Evolutionary conservation across 139 green algal species (phyloP), one percentile per base, ranked within the genome.

Genomic region (Deuterostichococcus epilithicus): DNA sequence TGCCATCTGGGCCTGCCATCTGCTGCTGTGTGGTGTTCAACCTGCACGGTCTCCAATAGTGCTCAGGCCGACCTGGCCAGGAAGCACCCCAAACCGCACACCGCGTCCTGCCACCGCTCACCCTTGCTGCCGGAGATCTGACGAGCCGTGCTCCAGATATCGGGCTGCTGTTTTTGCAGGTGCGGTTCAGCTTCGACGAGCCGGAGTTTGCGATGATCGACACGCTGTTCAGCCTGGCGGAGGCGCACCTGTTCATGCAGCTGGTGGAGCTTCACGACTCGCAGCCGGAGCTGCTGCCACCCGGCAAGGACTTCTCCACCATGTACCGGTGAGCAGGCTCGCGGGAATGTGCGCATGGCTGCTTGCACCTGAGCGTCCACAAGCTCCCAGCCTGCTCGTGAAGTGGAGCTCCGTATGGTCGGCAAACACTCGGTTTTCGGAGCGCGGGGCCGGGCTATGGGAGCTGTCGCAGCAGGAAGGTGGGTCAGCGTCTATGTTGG

Each of bases 221-320:
- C 91, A 99, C 95, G 23, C 86, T 99, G 35, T 99, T 99, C 87
- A 91, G 85, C 45, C 80, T 99, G 72, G 94, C 91, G 2, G 95
- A 99, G 85, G 92, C 92, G 0, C 92, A 97, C 83, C 91, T 97
- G 32, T 97, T 92, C 86, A 94, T 94, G 87, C 93, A 96, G 83
- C 83, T 97, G 72, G 88, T 95, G 59, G 91, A 93, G 73, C 74
- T 95, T 10, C 74, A 87, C 74, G 90, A 94, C 26, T 32, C 73
- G 0, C 34, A 81, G 23, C 79, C 78, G 2, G 37, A 75, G 23
- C 38, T 73, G 32, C 83, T 94, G 73, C 87, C 82, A 1, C 18
- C 45, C 8, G 75, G 69, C 69, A 90, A 89, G 73, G 63, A 59
- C 13, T 83, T 76, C 26, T 73, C 78, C 1, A 82, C 88, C 80